Base-by-base conservation (phyloP, 331 rosid species). In the Spiraea crenata region DNA sequence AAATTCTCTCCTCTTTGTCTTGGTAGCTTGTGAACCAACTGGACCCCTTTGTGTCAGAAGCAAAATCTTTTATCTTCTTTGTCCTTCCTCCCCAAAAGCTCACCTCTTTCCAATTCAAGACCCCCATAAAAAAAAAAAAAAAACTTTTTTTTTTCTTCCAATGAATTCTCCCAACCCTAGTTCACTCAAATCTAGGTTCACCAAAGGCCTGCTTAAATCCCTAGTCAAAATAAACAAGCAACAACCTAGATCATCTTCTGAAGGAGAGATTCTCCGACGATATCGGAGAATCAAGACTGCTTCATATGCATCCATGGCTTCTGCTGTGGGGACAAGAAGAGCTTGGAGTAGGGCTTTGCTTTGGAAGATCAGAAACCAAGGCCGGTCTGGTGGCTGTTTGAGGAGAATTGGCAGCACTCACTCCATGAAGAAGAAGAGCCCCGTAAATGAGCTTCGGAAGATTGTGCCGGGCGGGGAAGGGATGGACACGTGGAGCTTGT, bases 331-430 rank as follows among this genome's bases (percentile, higher is more conserved):
- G 48, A 15, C 71, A 0, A 55, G 60, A 15, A 76, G 69, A 64
- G 72, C 72, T 9, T 80, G 84, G 84, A 80, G 84, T 10, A 77
- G 65, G 44, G 84, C 81, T 3, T 11, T 80, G 67, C 78, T 80
- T 11, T 9, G 64, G 71, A 75, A 60, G 72, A 65, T 80, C 20
- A 66, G 67, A 9, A 68, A 57, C 19, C 55, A 48, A 19, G 50
- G 44, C 6, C 41, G 56, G 17, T 9, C 9, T 13, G 15, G 74
- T 9, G 60, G 9, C 13, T 44, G 44, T 2, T 5, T 41, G 11
- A 39, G 58, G 51, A 76, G 77, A 39, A 45, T 35, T 35, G 17
- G 56, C 5, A 44, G 41, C 35, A 8, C 34, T 56, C 63, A 58
- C 41, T 11, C 46, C 44, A 17, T 41, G 59, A 51, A 60, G 69